A percentile compares a stretch with the other conserved stretches of the same genome.
Conservation (phyloP, 805 yeast genomes). For the Pichia cephalocereana region DNA sequence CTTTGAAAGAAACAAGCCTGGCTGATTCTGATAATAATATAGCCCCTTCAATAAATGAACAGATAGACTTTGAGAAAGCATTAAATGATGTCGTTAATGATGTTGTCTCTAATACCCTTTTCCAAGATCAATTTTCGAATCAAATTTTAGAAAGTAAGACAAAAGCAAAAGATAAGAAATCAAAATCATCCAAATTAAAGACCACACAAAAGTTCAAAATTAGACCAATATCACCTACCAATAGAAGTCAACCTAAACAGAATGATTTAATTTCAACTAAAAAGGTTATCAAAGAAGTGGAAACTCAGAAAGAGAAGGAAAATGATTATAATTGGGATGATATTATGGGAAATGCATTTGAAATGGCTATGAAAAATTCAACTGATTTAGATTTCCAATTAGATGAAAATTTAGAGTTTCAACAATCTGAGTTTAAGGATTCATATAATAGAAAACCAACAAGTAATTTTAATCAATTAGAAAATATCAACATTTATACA, state of each 20-base stretch:
- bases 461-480: too few relatives aligned
- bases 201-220: too few relatives aligned
- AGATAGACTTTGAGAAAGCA: constrained; percentile 40
- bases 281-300: too few relatives aligned
- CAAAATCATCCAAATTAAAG: neutral
- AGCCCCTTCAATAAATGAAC: constrained; percentile 4
- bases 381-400: constrained; percentile 25
- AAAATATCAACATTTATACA: too few relatives aligned
- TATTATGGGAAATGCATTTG: constrained; percentile 68
- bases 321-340: constrained; percentile 38
- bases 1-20: constrained; percentile 11
- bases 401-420: neutral
- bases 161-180: neutral
- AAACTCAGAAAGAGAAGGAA: constrained; percentile 14
- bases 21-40: neutral
- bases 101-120: constrained; percentile 32
- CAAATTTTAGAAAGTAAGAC: neutral
- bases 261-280: too few relatives aligned
- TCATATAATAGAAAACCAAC: neutral
- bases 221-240: too few relatives aligned
- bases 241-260: too few relatives aligned
- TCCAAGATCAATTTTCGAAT: neutral
- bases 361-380: constrained; percentile 66
- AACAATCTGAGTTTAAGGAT: neutral
- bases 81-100: constrained; percentile 47